Evolutionary conservation across 2,329 filamentous ascomycete species (phyloP).

Genomic region (Apiospora rasikravindrae): DNA sequence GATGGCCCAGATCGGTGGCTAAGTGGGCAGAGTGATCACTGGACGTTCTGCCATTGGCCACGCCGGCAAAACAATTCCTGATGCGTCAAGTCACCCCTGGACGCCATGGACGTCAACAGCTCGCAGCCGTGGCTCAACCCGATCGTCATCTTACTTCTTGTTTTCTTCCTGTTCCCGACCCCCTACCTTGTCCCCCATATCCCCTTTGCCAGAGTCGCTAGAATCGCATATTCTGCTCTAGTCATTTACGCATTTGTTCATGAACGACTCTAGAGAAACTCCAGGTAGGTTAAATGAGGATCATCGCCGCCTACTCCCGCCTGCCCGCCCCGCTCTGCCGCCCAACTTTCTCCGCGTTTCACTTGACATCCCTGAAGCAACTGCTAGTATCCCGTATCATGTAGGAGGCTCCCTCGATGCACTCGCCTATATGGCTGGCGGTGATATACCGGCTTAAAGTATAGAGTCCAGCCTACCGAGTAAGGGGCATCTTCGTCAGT

Average conservation of each 20-base stretch:
- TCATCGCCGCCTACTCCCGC: background rate
- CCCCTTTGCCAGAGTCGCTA: background rate
- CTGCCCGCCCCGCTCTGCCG: background rate
- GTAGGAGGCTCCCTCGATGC: background rate
- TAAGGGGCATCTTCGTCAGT: too few relatives aligned
- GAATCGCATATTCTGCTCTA: background rate
- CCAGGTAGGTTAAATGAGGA: background rate
- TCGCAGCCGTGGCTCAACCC: background rate
- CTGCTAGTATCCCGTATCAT: background rate
- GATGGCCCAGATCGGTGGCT: conserved; percentile 5
- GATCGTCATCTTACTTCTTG: background rate
- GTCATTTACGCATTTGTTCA: background rate
- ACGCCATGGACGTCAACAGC: conserved; percentile 8
- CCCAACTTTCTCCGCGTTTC: background rate
- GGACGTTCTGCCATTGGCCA: background rate
- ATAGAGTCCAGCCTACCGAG: background rate
- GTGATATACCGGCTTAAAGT: background rate
- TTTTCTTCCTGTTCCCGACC: background rate
- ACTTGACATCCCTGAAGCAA: background rate
- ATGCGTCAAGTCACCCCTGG: background rate
- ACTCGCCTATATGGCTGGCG: background rate
- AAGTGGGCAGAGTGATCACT: conserved; percentile 5
- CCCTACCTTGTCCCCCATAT: background rate
- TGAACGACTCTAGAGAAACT: background rate
- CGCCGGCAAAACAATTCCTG: background rate